phyloP scores from a whole-genome alignment of 2,329 filamentous ascomycete genomes.

The Apiospora aurea region DNA sequence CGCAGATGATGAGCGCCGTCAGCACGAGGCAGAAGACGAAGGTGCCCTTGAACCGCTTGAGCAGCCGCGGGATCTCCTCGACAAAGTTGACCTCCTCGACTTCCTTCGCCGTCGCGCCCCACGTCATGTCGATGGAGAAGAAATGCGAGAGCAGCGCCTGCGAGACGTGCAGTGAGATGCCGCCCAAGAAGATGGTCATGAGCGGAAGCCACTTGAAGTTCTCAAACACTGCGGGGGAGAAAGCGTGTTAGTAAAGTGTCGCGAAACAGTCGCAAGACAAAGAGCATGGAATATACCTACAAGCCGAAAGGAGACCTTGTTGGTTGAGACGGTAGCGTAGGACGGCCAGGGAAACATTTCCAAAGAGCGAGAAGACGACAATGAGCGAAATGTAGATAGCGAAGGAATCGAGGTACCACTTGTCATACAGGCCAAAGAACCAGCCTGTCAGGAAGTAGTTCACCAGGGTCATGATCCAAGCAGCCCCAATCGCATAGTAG shows the following conservation, averaged over 20 bases:
- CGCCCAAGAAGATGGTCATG: slow-evolving; percentile 52
- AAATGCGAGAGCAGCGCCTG: slow-evolving; percentile 51
- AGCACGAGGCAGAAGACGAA: slow-evolving; percentile 40
- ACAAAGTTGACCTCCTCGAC: slow-evolving; percentile 44
- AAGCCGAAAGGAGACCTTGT: slow-evolving; percentile 52
- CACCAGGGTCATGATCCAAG: slow-evolving; percentile 74
- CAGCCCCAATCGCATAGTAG: slow-evolving; percentile 79
- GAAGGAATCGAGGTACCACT: slow-evolving; percentile 71
- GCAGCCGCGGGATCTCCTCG: slow-evolving; percentile 42
- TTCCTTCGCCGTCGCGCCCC: slow-evolving; percentile 45
- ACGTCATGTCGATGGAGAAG: slow-evolving; percentile 50
- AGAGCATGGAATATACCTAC: slow-evolving; percentile 37
- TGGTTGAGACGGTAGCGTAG: slow-evolving; percentile 66
- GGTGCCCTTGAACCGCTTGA: slow-evolving; percentile 43
- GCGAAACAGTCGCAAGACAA: neutral
- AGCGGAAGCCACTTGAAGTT: slow-evolving; percentile 60
- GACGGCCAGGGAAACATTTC: slow-evolving; percentile 57
- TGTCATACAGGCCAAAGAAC: slow-evolving; percentile 58
- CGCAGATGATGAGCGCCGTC: slow-evolving; percentile 41
- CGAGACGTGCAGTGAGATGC: slow-evolving; percentile 50
- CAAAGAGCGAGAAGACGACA: slow-evolving; percentile 43
- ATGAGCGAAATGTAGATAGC: slow-evolving; percentile 44
- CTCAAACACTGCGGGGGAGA: slow-evolving; percentile 48
- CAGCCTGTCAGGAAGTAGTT: slow-evolving; percentile 82
- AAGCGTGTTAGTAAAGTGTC: neutral